Base-by-base conservation (phyloP, 2,329 filamentous ascomycete genomes). In the Iodosphaeria phyllophila region DNA sequence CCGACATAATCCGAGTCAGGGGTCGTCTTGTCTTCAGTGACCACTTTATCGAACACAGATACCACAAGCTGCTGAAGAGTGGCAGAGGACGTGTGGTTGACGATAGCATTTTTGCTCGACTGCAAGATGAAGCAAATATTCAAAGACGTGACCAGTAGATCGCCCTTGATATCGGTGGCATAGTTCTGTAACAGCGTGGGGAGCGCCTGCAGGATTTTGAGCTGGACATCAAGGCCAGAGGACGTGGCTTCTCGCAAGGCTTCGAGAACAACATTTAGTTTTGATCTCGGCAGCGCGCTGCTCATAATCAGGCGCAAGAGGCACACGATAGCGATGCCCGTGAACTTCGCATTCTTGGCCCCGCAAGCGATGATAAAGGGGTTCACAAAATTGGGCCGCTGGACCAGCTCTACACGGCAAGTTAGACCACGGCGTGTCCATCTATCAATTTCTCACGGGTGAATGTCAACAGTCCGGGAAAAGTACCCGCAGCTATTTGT, bases 11-110 rank as follows among this genome's bases (percentile, higher is more conserved):
- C 59, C 6, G 64, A 55, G 32, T 73, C 61, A 4, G 60, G 46
- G 5, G 34, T 37, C 22, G 46, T 52, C 35, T 73, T 73, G 44
- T 93, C 83, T 54, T 93, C 83, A 5, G 57, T 55, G 1, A 73
- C 66, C 2, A 93, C 82, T 46, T 91, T 89, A 45, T 95, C 89
- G 48, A 93, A 95, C 0, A 92, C 77, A 1, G 79, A 76, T 16
- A 89, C 80, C 6, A 95, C 74, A 9, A 98, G 64, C 47, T 95
- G 89, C 49, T 93, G 86, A 27, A 98, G 56, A 3, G 89, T 95
- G n/a, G 89, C 89, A 14, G 86, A 82, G 7, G 89, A 89, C 1
- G 91, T 95, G 39, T 91, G 91, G 43, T 86, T 91, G 37, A 98
- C 83, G 25, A 92, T 83, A 14, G 74, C 71, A 52, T 84, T 91